Conservation (phyloP, 2,329 filamentous ascomycete genomes). For the Aquanectria penicillioides region DNA sequence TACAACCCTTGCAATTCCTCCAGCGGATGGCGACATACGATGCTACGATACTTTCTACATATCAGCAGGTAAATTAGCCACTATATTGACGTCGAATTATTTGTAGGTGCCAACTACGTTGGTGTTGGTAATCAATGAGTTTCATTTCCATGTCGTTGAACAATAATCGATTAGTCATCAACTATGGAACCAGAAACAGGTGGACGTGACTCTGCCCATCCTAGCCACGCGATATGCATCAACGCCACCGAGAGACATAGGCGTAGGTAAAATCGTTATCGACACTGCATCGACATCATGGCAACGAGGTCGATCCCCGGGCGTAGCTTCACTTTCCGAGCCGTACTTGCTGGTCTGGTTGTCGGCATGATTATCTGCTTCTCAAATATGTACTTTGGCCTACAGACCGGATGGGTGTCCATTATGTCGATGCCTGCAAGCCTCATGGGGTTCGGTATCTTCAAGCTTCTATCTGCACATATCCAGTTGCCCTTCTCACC, state of each 20-base stretch:
- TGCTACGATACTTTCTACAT: too few relatives aligned
- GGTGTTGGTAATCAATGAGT: too few relatives aligned
- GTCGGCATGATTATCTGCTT: constrained; percentile 95
- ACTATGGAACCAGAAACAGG: too few relatives aligned
- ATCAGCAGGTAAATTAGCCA: too few relatives aligned
- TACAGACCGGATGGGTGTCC: constrained; percentile 80
- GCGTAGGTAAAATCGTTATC: neutral
- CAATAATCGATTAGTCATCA: too few relatives aligned
- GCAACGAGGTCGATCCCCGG: constrained; percentile 48
- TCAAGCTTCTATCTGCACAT: constrained; percentile 79
- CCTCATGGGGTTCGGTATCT: constrained; percentile 93
- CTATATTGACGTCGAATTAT: too few relatives aligned
- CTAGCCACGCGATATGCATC: too few relatives aligned
- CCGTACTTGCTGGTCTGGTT: constrained; percentile 79
- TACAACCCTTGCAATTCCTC: too few relatives aligned
- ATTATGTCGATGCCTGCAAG: constrained; percentile 98
- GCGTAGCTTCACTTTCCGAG: constrained; percentile 85
- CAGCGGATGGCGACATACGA: too few relatives aligned
- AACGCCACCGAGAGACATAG: neutral
- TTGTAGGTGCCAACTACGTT: too few relatives aligned
- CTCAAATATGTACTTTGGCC: constrained; percentile 98
- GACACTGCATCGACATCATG: constrained; percentile 28
- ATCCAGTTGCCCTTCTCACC: constrained; percentile 87
- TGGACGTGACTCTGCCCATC: too few relatives aligned
- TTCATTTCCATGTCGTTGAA: too few relatives aligned